Evolutionary conservation across 2,329 filamentous ascomycete genomes (phyloP), one percentile per base, ranked within the genome.

Genomic region (Pyrenochaeta sp.): DNA sequence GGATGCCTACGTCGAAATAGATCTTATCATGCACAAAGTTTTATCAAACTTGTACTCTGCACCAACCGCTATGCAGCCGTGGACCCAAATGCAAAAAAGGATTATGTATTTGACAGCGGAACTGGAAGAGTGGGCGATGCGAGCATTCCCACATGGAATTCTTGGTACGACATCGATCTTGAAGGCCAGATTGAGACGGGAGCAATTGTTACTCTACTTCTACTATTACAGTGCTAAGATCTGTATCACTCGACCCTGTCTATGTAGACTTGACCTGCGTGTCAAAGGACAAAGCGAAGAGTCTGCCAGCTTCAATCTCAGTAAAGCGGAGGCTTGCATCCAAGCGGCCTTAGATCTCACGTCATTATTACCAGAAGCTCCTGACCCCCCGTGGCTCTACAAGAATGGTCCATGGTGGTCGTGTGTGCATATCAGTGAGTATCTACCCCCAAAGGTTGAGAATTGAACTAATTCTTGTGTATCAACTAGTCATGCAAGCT

Each of bases 401-500:
- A 9, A 27, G 23, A 27, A 27, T 27, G 23, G 23, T 27, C 23
- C 23, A 4, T 27, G 23, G 23, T 27, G 23, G 23, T 27, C 23
- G 9, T 5, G 9, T 27, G 23, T 27, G 9, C 23, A 27, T 9
- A 27, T 27, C 23, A 27, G 23, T 27, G 23, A 27, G 23, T 27
- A 27, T 27, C 23, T 9, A 27, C 4, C 4, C 9, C 9, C 9
- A 27, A 4, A 27, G 23, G 9, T 9, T 9, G 9, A 27, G 23
- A 27, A 27, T 5, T 27, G 78, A 3, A 4, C 49, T 58, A 42
- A 61, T 20, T 7, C 10, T 14, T 15, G 43, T 11, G 11, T 32
- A 18, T 2, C 23, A 11, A 7, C 18, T n/a, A 59, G 58, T 79
- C 7, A 75, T 78, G 66, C 76, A 78, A 58, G 72, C 75, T 1